phyloP scores from a whole-genome alignment of 2,329 filamentous ascomycete genomes.

The Cyanodermella asteris region DNA sequence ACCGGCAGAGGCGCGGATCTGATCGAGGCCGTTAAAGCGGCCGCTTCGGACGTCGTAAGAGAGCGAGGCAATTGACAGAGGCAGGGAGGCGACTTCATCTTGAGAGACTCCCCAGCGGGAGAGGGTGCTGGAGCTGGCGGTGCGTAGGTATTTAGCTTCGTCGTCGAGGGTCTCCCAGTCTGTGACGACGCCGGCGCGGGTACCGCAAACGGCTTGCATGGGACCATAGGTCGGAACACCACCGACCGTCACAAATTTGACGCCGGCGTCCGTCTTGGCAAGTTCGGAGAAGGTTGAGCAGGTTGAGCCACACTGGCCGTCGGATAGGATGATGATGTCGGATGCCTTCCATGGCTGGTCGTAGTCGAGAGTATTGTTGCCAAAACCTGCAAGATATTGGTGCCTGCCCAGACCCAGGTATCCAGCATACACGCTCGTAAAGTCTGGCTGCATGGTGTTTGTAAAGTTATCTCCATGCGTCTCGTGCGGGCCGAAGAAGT shows the following conservation, averaged over 20 bases:
- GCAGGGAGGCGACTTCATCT: too few relatives aligned
- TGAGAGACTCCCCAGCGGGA: too few relatives aligned
- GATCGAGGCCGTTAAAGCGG: slow-evolving; percentile 17
- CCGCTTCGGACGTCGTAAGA: too few relatives aligned
- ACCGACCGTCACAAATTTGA: slow-evolving; percentile 11
- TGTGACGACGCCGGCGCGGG: slow-evolving; percentile 8
- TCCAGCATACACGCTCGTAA: too few relatives aligned
- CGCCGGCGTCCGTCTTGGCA: slow-evolving; percentile 11
- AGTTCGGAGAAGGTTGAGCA: slow-evolving; percentile 12
- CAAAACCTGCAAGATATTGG: too few relatives aligned
- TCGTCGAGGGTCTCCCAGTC: slow-evolving; percentile 7
- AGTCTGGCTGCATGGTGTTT: too few relatives aligned
- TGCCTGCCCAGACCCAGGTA: too few relatives aligned
- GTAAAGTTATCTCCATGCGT: slow-evolving; percentile 9
- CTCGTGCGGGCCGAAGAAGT: slow-evolving; percentile 11
- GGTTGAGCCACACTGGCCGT: slow-evolving; percentile 11
- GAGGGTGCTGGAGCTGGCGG: slow-evolving; percentile 7
- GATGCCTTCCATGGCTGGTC: slow-evolving; percentile 6
- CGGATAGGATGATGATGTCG: slow-evolving; percentile 10
- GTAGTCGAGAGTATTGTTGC: slow-evolving; percentile 6
- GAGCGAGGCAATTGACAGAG: too few relatives aligned
- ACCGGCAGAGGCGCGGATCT: slow-evolving; percentile 14
- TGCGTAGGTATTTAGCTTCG: slow-evolving; percentile 7
- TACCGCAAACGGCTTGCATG: slow-evolving; percentile 12
- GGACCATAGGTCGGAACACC: slow-evolving; percentile 10